A percentile compares a stretch with the other conserved stretches of the same genome.
Evolutionary conservation across 106 monocot species (phyloP).

Genomic region (Hemerocallis citrina): DNA sequence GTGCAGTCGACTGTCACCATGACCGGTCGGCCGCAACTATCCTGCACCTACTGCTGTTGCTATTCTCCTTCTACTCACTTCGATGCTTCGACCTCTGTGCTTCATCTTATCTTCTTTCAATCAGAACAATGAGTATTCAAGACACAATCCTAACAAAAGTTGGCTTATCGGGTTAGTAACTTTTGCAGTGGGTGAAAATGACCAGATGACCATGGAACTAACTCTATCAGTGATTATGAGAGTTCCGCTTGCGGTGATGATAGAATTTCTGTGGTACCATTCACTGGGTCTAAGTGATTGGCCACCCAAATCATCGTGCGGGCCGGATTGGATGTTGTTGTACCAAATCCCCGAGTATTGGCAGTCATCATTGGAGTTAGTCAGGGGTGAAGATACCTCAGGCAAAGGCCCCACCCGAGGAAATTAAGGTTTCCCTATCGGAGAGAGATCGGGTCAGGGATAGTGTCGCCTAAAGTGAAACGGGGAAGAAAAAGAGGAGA

Average conservation of each 20-base stretch:
- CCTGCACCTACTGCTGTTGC: too few species aligned
- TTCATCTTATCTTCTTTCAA: too few species aligned
- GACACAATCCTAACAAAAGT: too few species aligned
- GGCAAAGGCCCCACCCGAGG: conserved; percentile 19
- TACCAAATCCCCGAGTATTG: conserved; percentile 45
- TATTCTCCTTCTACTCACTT: too few species aligned
- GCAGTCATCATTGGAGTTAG: not conserved
- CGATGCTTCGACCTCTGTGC: too few species aligned
- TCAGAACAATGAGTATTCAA: too few species aligned
- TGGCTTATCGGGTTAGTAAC: conserved; percentile 3
- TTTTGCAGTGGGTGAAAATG: not conserved
- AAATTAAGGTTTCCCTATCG: conserved; percentile 19
- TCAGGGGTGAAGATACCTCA: conserved; percentile 35
- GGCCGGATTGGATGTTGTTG: conserved; percentile 3
- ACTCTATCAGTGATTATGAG: conserved; percentile 8
- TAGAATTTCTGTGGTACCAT: conserved; percentile 1
- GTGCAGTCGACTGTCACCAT: too few species aligned
- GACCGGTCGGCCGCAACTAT: too few species aligned
- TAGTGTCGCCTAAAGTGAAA: not conserved
- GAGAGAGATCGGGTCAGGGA: conserved; percentile 7
- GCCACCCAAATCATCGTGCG: conserved; percentile 25
- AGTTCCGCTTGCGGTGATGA: not conserved
- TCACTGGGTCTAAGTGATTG: conserved; percentile 20
- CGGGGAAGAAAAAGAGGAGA: not conserved
- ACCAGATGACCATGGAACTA: conserved; percentile 9